Base-by-base conservation (phyloP, 176 grass and related monocot genomes). In the Otatea glauca region DNA sequence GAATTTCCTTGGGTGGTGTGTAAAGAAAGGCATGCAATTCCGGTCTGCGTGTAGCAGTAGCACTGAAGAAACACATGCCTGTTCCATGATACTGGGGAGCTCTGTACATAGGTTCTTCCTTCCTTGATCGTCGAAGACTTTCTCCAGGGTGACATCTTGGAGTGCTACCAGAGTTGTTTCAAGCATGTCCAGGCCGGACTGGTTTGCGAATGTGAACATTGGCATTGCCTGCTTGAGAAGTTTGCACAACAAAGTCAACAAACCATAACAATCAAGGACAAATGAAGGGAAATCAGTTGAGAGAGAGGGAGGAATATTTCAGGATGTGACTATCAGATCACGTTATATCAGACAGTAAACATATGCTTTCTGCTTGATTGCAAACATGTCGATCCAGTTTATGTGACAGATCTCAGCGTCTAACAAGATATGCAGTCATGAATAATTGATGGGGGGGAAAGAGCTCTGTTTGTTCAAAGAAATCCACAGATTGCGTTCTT, bases 131-230 rank as follows among this genome's bases (percentile, higher is more conserved):
- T 94, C 96, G 27, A 95, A 83, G 21, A 98, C 73, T 48, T 91
- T 92, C 43, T 92, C 96, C 21, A 95, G 83, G 0, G 89, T 82
- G 24, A 87, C 86, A 23, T 98, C 93, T 60, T 95, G 96, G 11
- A 98, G 91, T 20, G 89, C 87, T 17, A 90, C 81, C 34, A 94
- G 76, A 0, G 93, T 92, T 3, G 96, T 95, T 84, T 98, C 93
- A 20, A 98, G 91, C 96, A 98, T 98, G 83, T 95, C 96, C 2
- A 98, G 92, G 4, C 96, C 96, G 2, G 93, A 87, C 68, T 95
- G 96, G 80, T 98, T 98, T 24, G 93, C 88, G 39, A 98, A 98
- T 44, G 73, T 94, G 61, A 98, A 84, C 51, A 91, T 86, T 0
- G 96, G 88, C 48, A 92, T 83, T 39, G 91, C 85, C 96, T 98